phyloP scores from a whole-genome alignment of 2,329 filamentous ascomycete genomes.

The Aspergillus sp. region DNA sequence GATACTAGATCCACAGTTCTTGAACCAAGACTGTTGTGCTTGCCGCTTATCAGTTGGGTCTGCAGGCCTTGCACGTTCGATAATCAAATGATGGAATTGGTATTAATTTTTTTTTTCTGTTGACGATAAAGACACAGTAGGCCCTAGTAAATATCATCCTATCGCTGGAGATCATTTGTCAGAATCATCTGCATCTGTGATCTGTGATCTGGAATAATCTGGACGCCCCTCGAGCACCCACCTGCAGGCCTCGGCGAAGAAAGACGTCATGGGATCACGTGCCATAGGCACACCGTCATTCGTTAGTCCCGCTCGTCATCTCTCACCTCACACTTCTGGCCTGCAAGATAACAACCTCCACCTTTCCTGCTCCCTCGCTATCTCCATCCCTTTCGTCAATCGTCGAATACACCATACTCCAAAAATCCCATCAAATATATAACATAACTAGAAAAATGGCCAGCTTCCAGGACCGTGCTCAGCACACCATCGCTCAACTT shows the following conservation, averaged over 20 bases:
- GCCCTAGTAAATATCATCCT: neutral
- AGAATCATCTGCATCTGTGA: neutral
- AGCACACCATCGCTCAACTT: conserved; percentile 65
- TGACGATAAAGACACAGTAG: neutral
- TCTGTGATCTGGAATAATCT: neutral
- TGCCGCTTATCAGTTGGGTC: neutral
- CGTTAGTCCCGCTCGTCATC: neutral
- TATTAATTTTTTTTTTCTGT: too few species aligned
- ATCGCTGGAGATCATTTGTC: conserved; percentile 1
- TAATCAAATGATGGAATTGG: neutral
- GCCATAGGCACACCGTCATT: conserved; percentile 1
- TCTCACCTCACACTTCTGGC: neutral
- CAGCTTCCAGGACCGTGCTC: conserved; percentile 61
- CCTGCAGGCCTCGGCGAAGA: neutral
- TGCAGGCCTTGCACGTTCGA: neutral
- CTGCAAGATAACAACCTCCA: neutral
- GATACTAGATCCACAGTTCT: conserved; percentile 1
- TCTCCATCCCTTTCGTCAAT: neutral
- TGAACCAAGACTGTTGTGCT: neutral
- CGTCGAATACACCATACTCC: neutral
- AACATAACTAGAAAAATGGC: conserved; percentile 29
- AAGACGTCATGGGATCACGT: conserved; percentile 5
- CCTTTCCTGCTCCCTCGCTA: neutral
- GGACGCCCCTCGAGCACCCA: neutral
- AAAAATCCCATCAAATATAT: neutral